Base-by-base conservation (phyloP, 176 grass and related monocot genomes). In the Microstegium vimineum region DNA sequence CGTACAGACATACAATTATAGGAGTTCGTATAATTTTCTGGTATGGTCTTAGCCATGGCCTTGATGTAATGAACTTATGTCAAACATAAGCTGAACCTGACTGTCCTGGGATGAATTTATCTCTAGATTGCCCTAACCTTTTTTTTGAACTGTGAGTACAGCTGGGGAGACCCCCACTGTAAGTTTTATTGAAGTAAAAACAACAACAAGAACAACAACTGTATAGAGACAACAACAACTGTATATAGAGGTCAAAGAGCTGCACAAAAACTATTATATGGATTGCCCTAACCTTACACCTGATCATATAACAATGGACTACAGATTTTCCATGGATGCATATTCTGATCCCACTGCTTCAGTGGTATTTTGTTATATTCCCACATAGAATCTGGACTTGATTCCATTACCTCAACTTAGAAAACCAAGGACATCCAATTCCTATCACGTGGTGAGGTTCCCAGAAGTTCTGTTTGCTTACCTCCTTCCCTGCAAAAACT, bases 401-500 rank as follows among this genome's bases (percentile, higher is more conserved):
- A 43, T n/a, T 41, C 47, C 26, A 77, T 69, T 45, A 33, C 47
- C 49, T 42, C 27, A 70, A 41, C 37, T 41, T 69, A 41, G 47
- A 15, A 15, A 76, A 76, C 17, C 2, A 76, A 67, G 62, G 45
- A 38, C 22, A 66, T 40, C 32, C 15, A n/a, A 52, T 52, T 52
- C 49, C 49, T 83, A 13, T 51, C 20, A 76, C 28, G 18, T 76
- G 62, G 67, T 84, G 61, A 52, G 33, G n/a, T 69, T 76, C 11
- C 9, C 37, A 40, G 37, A 23, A 23, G 20, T 26, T 42, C 37
- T 41, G 10, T 40, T 70, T 70, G 22, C 65, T 42, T 42, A 70
- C 4, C 37, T 11, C n/a, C 12, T 70, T 42, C 66, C 22, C 20
- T 56, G 51, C 18, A 56, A 56, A 56, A 56, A 56, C 20, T n/a